Base-by-base conservation (phyloP, 1,139 yeast genomes). In the Pichia inconspicua region DNA sequence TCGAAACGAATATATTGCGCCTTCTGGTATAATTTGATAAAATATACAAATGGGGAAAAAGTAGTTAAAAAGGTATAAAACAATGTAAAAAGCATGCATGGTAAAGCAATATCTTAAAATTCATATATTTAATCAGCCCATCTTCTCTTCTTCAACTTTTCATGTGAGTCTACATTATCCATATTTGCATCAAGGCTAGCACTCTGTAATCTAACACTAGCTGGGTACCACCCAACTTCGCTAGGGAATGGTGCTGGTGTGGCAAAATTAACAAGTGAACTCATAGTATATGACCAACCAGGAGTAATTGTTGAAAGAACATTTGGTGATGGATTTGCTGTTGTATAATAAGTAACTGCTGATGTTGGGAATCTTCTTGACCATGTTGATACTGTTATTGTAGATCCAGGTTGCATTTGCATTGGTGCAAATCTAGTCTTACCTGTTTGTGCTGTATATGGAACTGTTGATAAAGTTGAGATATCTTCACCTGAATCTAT, bases 401-500 rank as follows among this genome's bases (percentile, higher is more conserved):
- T 72, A 2, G 84, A 62, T 5, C 82, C 85, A 8, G 97, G 96
- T 67, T 88, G 95, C 51, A 72, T 66, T 67, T 88, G 96, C 96
- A 89, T 88, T 45, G 96, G 96, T 1, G 97, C 97, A 66, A 69
- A 86, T 63, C 87, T 74, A 2, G 84, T 76, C 44, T 55, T 66
- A 37, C 95, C 95, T 0, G 95, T 84, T 69, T 89, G 97, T 51
- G 60, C 53, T 2, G 89, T 76, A 66, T 88, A 89, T 5, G 89
- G 73, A 9, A 86, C 73, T 43, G 72, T 58, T 1, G 74, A 62
- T 5, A 61, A 50, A 4, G 37, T n/a, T 5, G 25, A 35, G 7
- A 22, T 30, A 9, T n/a, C 43, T 5, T 14, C 27, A 11, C 62
- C 60, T 2, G 61, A 54, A 7, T 57, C 57, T 5, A 57, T 60